Percentiles rank a stretch among this genome's conserved stretches.
Conservation (phyloP, 768 basidiomycete species). For the Sporobolomyces roseus region DNA sequence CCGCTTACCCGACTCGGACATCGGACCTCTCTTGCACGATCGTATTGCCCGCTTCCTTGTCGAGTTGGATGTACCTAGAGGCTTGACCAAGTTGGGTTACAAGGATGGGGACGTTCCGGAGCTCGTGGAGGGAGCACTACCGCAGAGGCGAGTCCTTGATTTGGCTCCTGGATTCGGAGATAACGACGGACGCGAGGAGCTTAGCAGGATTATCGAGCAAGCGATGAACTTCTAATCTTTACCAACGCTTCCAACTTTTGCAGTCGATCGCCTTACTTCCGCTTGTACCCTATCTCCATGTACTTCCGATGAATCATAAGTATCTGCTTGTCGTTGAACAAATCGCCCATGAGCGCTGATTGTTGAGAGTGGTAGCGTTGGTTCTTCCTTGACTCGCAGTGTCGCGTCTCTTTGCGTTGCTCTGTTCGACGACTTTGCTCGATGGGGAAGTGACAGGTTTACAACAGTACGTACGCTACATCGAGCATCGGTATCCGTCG, state of each 20-base stretch:
- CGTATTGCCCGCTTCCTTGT: conserved; percentile 85
- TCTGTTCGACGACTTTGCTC: too few relatives aligned
- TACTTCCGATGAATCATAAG: too few relatives aligned
- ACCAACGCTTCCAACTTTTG: too few relatives aligned
- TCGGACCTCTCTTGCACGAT: conserved; percentile 75
- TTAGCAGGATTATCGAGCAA: conserved; percentile 33
- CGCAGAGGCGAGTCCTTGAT: conserved; percentile 86
- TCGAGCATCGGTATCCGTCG: conserved; percentile 28
- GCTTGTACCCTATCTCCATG: too few relatives aligned
- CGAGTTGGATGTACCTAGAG: conserved; percentile 75
- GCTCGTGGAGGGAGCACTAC: conserved; percentile 86
- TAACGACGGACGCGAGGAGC: conserved; percentile 35
- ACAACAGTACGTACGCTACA: conserved; percentile 23
- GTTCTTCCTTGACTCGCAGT: too few relatives aligned
- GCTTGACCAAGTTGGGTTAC: conserved; percentile 70
- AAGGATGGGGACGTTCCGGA: conserved; percentile 61
- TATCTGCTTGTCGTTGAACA: too few relatives aligned
- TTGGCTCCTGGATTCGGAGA: conserved; percentile 59
- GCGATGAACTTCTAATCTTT: conserved; percentile 23
- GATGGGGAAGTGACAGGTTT: too few relatives aligned
- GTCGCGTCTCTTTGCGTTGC: too few relatives aligned
- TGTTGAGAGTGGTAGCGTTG: too few relatives aligned
- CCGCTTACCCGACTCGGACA: conserved; percentile 69
- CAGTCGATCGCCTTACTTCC: too few relatives aligned
- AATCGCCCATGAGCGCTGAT: too few relatives aligned